Percentiles rank a stretch among this genome's conserved stretches.
phyloP scores from a whole-genome alignment of 345 rosid species.

The Erysimum cheiranthoides region DNA sequence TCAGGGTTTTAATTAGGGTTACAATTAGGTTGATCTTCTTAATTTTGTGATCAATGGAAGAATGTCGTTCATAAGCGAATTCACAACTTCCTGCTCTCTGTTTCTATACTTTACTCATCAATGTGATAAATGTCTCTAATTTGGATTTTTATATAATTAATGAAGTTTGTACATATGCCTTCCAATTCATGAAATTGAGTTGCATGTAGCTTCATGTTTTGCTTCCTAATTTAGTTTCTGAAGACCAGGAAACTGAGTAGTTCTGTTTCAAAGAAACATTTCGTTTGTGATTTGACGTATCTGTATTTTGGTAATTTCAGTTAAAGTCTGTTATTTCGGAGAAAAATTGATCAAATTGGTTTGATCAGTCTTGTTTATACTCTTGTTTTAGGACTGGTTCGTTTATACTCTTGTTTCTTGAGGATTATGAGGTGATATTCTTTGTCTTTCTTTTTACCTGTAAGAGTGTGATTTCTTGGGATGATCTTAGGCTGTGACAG shows the following conservation, averaged over 20 bases:
- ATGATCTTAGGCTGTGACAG: slow-evolving; percentile 54
- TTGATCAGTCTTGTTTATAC: neutral
- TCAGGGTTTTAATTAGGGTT: no score
- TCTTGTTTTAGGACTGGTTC: no score
- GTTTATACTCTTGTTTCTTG: slow-evolving; percentile 15
- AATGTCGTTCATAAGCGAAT: no score
- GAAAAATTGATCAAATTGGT: neutral
- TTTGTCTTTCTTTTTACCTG: slow-evolving; percentile 10
- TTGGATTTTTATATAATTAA: neutral
- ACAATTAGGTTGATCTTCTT: no score
- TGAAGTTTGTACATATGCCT: no score
- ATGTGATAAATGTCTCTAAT: neutral
- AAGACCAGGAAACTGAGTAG: neutral
- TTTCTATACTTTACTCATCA: no score
- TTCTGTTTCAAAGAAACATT: neutral
- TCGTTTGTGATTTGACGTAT: no score
- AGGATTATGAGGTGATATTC: slow-evolving; percentile 1
- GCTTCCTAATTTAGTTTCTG: no score
- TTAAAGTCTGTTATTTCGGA: neutral
- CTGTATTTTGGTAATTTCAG: neutral
- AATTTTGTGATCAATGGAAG: no score
- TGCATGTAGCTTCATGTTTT: no score
- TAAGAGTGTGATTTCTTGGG: slow-evolving; percentile 39
- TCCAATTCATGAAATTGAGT: no score
- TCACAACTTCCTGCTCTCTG: no score